Base-by-base conservation (phyloP, 2,329 filamentous ascomycete species). In the Ceratocystis alfenasii region DNA sequence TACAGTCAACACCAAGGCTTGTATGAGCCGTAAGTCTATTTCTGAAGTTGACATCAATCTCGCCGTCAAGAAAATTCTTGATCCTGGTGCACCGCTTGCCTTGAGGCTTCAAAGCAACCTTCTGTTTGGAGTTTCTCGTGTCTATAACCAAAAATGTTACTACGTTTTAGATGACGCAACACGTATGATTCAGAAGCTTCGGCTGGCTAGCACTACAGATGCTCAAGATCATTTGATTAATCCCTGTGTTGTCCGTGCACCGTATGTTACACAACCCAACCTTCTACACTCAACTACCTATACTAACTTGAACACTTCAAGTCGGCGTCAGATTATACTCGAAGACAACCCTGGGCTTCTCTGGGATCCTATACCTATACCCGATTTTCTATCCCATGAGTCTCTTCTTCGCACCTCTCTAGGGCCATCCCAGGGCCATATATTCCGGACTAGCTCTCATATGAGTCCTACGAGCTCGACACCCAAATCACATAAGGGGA, bases 21-120 rank as follows among this genome's bases (percentile, higher is more conserved):
- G 85, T 70, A 90, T 99, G 70, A 89, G 87, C 6, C 85, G 88
- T 62, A 96, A 94, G 74, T 87, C 89, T 7, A 95, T 99, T 67
- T 84, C 93, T 67, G 85, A 90, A 17, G 94, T 99, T 70, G 83
- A 97, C 71, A 86, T 99, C 30, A 81, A 85, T 45, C 91, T 88
- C 72, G 92, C 94, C 66, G 96, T 93, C 74, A 81, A 87, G 69
- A 94, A 87, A n/a, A 96, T 99, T 73, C 83, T 89, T 46, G 81
- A 89, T 66, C 91, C 71, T 0, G 89, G 87, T 5, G 90, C 89
- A 1, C 94, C 94, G 1, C 87, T 99, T 76, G 93, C 94, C 3
- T 76, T 99, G 69, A 87, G 94, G 45, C 82, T 99, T 25, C 93
- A 97, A 73, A 88, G 91, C 17, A 96, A 87, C 70, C 80, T 99